Base-by-base conservation (phyloP, 345 rosid genomes). In the Gossypium longicalyx region DNA sequence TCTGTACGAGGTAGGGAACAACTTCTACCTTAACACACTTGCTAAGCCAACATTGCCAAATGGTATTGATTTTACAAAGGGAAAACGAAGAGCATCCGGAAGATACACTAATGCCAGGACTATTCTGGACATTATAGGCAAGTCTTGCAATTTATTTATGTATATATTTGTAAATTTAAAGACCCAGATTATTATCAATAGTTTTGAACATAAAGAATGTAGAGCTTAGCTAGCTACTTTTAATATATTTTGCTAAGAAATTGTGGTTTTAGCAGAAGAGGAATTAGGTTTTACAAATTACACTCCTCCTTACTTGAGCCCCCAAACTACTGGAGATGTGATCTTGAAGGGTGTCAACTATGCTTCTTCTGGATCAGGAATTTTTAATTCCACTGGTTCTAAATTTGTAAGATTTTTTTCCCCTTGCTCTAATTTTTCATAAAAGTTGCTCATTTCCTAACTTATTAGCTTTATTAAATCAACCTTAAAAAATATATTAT, bases 11-110 rank as follows among this genome's bases (percentile, higher is more conserved):
- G 52, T 7, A 44, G 71, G 71, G 54, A 67, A 67, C 51, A 66
- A 66, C 71, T 48, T 45, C 38, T 67, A 20, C 38, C 12, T 45
- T 7, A 1, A 47, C 5, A 67, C 71, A 45, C 0, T 7, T 20
- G 71, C 71, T 12, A 29, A 1, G 49, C 59, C 76, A 3, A 12
- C 12, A 1, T 15, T n/a, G n/a, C 82, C 82, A 2, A 75, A 64
- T 64, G 82, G 78, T 52, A 71, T 74, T 56, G 78, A 75, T 48
- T 79, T 75, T n/a, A 62, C 44, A 13, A 48, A 51, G 12, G 15
- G 22, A 9, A 51, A 16, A 51, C 56, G 7, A 51, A 62, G 70
- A 9, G 52, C 77, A 17, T 69, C 78, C 3, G 74, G 80, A 8
- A 38, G 77, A 57, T 78, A n/a, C 22, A 67, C 74, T 0, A 73